A percentile compares a stretch with the other conserved stretches of the same genome.
phyloP scores from a whole-genome alignment of 2,329 filamentous ascomycete genomes.

The Verticillium dahliae region DNA sequence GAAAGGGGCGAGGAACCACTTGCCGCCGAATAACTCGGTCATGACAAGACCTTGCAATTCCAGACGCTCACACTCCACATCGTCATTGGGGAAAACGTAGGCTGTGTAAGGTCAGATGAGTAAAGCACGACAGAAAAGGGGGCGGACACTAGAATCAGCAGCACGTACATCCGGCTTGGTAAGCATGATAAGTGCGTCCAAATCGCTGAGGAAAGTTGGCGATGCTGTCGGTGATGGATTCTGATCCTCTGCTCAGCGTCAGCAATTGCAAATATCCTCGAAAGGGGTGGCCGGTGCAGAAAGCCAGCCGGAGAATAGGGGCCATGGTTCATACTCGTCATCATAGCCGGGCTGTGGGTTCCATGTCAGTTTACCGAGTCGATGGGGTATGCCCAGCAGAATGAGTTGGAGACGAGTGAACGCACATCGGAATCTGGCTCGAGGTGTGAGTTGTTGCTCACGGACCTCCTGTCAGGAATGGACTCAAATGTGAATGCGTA shows the following conservation, averaged over 20 bases:
- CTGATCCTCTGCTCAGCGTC: conserved; percentile 17
- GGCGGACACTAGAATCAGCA: conserved; percentile 2
- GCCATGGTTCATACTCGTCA: background rate
- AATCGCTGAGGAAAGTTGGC: conserved; percentile 33
- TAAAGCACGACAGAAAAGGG: background rate
- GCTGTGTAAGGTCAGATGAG: conserved; percentile 20
- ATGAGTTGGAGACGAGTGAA: background rate
- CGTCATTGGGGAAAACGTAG: conserved; percentile 39
- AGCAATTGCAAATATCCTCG: background rate
- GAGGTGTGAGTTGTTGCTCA: conserved; percentile 9
- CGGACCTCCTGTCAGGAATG: conserved; percentile 11
- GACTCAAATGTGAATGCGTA: conserved; percentile 13
- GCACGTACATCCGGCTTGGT: conserved; percentile 37
- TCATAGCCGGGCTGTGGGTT: background rate
- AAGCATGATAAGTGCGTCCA: conserved; percentile 41
- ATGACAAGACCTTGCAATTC: conserved; percentile 31
- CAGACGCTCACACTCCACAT: conserved; percentile 32
- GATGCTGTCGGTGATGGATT: conserved; percentile 34
- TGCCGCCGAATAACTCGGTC: conserved; percentile 29
- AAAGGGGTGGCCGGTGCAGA: background rate
- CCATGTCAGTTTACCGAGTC: background rate
- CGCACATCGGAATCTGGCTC: conserved; percentile 11
- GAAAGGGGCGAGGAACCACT: conserved; percentile 36
- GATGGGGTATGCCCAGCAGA: background rate
- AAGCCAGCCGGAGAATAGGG: background rate